These are phyloP conservation scores for Suhomyces sp. DNA, from an alignment of 805 yeast genomes.

Conservation along the genomic window DNA sequence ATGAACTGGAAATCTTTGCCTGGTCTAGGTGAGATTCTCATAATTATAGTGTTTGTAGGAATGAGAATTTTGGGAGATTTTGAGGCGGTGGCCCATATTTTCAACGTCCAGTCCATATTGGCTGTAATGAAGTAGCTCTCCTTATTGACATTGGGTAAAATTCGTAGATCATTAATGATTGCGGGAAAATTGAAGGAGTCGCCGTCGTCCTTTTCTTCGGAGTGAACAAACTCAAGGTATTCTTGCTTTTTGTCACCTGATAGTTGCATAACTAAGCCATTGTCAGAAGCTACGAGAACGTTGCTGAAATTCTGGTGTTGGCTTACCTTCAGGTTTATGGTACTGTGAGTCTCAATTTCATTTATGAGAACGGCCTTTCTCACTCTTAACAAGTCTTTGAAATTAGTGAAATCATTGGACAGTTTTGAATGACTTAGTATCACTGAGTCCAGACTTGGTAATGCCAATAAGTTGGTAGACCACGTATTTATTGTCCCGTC, in stretches of 20 bases:
- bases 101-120: conserved; percentile 23
- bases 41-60: conserved; percentile 18
- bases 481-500: conserved; percentile 32
- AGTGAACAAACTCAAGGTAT: conserved; percentile 9
- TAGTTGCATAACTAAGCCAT: conserved; percentile 18
- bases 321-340: neutral
- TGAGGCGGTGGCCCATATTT: conserved; percentile 16
- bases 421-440: conserved; percentile 10
- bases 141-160: conserved; percentile 1
- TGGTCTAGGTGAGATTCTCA: conserved; percentile 19
- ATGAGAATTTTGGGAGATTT: conserved; percentile 16
- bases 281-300: conserved; percentile 18
- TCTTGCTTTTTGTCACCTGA: conserved; percentile 14
- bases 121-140: conserved; percentile 14
- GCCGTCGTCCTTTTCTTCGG: conserved; percentile 3
- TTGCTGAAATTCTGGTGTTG: conserved; percentile 16
- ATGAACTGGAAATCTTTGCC: conserved; percentile 21
- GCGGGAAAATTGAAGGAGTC: conserved; percentile 3
- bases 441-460: conserved; percentile 22
- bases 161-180: conserved; percentile 4
- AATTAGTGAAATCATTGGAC: conserved; percentile 8
- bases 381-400: conserved; percentile 8
- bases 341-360: neutral
- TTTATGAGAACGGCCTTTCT: conserved; percentile 4
- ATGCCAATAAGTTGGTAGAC: conserved; percentile 32